Evolutionary conservation across 208 protist species (phyloP).

Genomic region (Trypanosoma caninum): DNA sequence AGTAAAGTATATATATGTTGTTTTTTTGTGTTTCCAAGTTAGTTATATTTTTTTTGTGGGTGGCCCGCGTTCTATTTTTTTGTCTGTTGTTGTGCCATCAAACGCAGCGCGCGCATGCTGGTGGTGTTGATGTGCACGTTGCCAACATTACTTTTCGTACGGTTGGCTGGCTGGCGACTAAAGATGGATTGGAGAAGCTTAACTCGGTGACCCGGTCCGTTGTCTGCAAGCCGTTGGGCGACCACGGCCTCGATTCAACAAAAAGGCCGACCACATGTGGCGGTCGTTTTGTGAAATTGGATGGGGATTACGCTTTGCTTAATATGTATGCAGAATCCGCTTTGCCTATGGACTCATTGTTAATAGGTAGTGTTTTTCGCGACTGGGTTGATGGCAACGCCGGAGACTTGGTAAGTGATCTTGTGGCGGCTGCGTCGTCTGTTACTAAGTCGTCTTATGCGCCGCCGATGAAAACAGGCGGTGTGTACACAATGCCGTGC

Average conservation of each 20-base stretch:
- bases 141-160: slow-evolving; percentile 25
- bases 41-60: neutral
- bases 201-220: slow-evolving; percentile 20
- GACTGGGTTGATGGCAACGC: slow-evolving; percentile 22
- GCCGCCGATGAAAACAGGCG: neutral
- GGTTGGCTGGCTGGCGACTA: slow-evolving; percentile 32
- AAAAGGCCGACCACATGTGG: slow-evolving; percentile 11
- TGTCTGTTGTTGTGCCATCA: neutral
- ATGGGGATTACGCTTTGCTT: slow-evolving; percentile 23
- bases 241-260: neutral
- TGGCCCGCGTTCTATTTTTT: neutral
- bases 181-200: slow-evolving; percentile 7
- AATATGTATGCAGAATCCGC: slow-evolving; percentile 37
- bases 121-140: slow-evolving; percentile 4
- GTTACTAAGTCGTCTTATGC: neutral
- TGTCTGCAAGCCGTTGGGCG: slow-evolving; percentile 20
- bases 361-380: slow-evolving; percentile 25
- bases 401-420: neutral
- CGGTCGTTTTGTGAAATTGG: slow-evolving; percentile 36
- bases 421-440: neutral
- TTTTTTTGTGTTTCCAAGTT: too few relatives aligned
- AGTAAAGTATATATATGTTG: too few relatives aligned
- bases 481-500: slow-evolving; percentile 7
- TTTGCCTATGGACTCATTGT: slow-evolving; percentile 10
- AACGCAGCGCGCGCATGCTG: neutral